Conservation (phyloP, 345 rosid species). For the Gossypium raimondii region DNA sequence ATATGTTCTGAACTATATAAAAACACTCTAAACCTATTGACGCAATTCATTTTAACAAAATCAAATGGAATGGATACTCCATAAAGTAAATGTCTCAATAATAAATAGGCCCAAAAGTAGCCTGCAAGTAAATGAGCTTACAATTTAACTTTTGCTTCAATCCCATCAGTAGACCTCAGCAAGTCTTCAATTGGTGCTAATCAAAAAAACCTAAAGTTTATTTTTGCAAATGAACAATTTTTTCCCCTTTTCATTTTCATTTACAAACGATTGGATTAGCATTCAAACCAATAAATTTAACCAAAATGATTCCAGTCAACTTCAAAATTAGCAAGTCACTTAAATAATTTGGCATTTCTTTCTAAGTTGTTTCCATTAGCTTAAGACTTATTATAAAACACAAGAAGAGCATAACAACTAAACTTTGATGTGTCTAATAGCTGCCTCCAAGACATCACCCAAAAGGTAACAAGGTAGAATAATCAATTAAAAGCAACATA, state of each 20-base stretch:
- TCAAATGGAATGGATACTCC: neutral
- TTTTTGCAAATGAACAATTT: neutral
- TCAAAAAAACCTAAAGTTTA: neutral
- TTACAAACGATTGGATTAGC: neutral
- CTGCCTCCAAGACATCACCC: neutral
- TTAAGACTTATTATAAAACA: neutral
- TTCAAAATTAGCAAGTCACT: neutral
- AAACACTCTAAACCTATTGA: neutral
- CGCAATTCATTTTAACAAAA: neutral
- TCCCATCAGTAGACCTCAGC: conserved; percentile 6
- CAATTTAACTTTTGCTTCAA: neutral
- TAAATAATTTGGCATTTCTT: neutral
- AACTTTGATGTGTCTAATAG: neutral
- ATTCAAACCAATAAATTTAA: neutral
- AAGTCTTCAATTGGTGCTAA: neutral
- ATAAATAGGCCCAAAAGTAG: neutral
- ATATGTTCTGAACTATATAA: neutral
- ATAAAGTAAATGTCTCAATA: neutral
- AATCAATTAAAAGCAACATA: neutral
- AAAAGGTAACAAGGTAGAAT: neutral
- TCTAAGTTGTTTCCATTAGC: neutral
- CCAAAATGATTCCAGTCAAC: neutral
- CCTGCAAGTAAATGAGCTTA: neutral
- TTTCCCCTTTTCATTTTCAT: neutral
- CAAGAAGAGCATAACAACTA: neutral